Evolutionary conservation across 139 green algal genomes (phyloP).

Genomic region (Deuterostichococcus epilithicus): DNA sequence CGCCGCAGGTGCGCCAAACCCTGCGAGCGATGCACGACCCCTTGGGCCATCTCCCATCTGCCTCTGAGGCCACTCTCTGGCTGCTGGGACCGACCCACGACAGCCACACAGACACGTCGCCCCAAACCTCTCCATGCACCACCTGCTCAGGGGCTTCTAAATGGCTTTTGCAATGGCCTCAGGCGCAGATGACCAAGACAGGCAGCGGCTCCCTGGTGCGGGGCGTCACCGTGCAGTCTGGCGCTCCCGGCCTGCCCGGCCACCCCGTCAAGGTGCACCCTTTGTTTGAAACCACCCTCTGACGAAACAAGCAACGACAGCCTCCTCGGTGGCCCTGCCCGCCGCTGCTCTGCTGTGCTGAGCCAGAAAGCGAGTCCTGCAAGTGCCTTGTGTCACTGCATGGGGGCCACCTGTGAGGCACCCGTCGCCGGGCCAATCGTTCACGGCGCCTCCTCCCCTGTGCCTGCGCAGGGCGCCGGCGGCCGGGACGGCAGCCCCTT

Average conservation of each 20-base stretch:
- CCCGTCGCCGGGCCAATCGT: no score
- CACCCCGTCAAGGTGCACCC: slow-evolving; percentile 8
- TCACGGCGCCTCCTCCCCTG: neutral
- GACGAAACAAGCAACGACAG: no score
- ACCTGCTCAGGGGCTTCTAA: neutral
- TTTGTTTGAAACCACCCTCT: no score
- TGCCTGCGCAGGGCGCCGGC: neutral
- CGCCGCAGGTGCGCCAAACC: neutral
- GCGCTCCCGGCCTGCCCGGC: slow-evolving; percentile 8
- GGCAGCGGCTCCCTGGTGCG: slow-evolving; percentile 4
- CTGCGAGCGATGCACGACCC: no score
- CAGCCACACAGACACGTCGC: neutral
- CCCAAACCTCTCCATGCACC: neutral
- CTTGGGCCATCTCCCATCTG: no score
- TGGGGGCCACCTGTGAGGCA: no score
- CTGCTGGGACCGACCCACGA: no score
- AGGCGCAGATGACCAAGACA: neutral
- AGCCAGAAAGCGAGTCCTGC: no score
- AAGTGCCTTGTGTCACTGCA: no score
- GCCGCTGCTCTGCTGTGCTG: no score
- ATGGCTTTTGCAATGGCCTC: neutral
- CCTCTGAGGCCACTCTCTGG: no score
- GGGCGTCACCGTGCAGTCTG: slow-evolving; percentile 14
- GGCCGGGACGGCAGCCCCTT: neutral
- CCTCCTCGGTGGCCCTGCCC: no score